phyloP scores from a whole-genome alignment of 805 yeast species.

The Tanozyma kutaoensis region DNA sequence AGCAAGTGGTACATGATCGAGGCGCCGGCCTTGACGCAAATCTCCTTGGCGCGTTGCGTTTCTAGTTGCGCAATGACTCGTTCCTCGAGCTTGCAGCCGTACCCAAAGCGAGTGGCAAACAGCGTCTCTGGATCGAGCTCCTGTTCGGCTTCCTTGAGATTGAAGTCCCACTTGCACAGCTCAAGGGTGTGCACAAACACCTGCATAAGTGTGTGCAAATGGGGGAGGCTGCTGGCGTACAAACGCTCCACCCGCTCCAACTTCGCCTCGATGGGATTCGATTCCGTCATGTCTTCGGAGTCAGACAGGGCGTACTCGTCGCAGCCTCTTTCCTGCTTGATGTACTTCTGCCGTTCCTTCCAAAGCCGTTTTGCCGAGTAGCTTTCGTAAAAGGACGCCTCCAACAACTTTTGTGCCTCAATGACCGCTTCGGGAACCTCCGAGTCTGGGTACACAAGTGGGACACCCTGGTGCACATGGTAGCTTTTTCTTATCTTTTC shows the following conservation, averaged over 20 bases:
- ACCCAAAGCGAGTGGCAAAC: constrained; percentile 7
- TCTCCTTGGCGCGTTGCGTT: constrained; percentile 46
- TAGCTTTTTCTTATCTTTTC: constrained; percentile 39
- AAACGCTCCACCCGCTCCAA: constrained; percentile 46
- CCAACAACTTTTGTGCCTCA: constrained; percentile 66
- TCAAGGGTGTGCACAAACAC: constrained; percentile 55
- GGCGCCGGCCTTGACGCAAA: constrained; percentile 44
- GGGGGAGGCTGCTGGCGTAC: constrained; percentile 38
- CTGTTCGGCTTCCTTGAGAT: constrained; percentile 19
- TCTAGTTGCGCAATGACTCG: constrained; percentile 44
- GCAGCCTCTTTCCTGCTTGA: constrained; percentile 57
- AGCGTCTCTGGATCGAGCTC: constrained; percentile 22
- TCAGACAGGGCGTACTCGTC: constrained; percentile 9
- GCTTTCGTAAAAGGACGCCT: constrained; percentile 48
- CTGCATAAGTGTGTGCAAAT: constrained; percentile 49
- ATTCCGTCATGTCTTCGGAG: constrained; percentile 18
- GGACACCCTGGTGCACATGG: constrained; percentile 56
- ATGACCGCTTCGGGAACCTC: constrained; percentile 58
- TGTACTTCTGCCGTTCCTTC: constrained; percentile 56
- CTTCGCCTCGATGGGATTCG: no score
- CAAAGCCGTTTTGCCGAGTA: constrained; percentile 61
- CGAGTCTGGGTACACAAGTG: constrained; percentile 43
- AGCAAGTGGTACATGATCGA: constrained; percentile 39
- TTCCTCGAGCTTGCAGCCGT: no score
- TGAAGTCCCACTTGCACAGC: constrained; percentile 28